These are phyloP conservation scores for Vitis amurensis DNA, from an alignment of 164 flowering plant genomes.

Conservation along the genomic window DNA sequence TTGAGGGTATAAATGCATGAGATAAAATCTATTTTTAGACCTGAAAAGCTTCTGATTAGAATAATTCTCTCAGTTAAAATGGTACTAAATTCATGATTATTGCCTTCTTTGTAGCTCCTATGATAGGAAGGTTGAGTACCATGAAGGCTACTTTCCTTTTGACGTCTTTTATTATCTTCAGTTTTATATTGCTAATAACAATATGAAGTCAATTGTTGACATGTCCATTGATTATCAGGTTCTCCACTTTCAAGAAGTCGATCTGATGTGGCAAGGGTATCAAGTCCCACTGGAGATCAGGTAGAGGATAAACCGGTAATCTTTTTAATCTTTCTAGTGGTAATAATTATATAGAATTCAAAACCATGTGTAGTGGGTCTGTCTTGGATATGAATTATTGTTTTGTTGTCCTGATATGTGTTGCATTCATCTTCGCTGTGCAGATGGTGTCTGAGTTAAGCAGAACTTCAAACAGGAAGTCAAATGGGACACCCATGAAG, in stretches of 20 bases:
- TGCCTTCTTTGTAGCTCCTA: no score
- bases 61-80: no score
- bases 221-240: slow-evolving; percentile 38
- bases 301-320: slow-evolving; percentile 62
- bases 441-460: slow-evolving; percentile 61
- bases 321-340: background rate
- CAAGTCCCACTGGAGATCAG: slow-evolving; percentile 39
- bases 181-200: background rate
- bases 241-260: slow-evolving; percentile 48
- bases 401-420: slow-evolving; percentile 8
- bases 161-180: background rate
- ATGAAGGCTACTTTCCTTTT: no score
- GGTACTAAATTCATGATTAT: no score
- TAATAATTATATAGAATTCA: background rate
- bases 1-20: no score
- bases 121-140: no score
- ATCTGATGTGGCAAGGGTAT: slow-evolving; percentile 47
- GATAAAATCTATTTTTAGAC: no score
- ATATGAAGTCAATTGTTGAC: slow-evolving; percentile 4
- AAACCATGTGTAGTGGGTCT: no score
- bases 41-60: no score
- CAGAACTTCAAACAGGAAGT: slow-evolving; percentile 45
- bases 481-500: slow-evolving; percentile 86
- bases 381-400: slow-evolving; percentile 6
- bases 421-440: slow-evolving; percentile 17